Evolutionary conservation across 208 protist species (phyloP).

Genomic region (Entamoeba dispar): DNA sequence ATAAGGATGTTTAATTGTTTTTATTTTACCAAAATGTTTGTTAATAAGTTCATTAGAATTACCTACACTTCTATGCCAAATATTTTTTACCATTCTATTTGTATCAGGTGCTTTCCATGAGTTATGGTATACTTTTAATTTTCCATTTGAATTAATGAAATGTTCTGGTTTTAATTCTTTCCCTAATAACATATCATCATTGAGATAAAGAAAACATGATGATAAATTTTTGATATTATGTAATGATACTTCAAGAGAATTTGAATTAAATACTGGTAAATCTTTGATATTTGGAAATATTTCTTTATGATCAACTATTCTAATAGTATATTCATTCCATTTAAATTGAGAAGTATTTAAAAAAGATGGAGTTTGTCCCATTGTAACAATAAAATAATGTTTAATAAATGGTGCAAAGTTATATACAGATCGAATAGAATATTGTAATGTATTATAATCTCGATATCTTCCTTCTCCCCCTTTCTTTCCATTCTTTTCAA

Average conservation of each 20-base stretch:
- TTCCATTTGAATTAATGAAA: background rate
- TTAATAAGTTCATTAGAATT: background rate
- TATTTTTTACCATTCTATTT: background rate
- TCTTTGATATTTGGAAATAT: background rate
- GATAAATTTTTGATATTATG: background rate
- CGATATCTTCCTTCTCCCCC: background rate
- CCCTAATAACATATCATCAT: background rate
- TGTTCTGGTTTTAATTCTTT: background rate
- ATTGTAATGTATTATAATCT: background rate
- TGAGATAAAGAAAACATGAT: background rate
- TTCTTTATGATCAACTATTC: background rate
- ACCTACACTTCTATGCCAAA: background rate
- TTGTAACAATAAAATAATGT: background rate
- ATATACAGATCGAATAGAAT: background rate
- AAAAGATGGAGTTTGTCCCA: background rate
- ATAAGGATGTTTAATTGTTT: background rate
- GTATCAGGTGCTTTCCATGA: background rate
- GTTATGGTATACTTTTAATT: background rate
- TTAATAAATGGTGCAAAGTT: background rate
- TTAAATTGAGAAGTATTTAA: background rate
- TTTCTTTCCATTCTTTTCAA: background rate
- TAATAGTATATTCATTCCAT: background rate
- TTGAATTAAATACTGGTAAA: background rate
- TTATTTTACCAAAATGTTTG: background rate
- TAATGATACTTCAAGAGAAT: background rate